Evolutionary conservation across 164 flowering plant genomes (phyloP).

Genomic region (Macadamia integrifolia): DNA sequence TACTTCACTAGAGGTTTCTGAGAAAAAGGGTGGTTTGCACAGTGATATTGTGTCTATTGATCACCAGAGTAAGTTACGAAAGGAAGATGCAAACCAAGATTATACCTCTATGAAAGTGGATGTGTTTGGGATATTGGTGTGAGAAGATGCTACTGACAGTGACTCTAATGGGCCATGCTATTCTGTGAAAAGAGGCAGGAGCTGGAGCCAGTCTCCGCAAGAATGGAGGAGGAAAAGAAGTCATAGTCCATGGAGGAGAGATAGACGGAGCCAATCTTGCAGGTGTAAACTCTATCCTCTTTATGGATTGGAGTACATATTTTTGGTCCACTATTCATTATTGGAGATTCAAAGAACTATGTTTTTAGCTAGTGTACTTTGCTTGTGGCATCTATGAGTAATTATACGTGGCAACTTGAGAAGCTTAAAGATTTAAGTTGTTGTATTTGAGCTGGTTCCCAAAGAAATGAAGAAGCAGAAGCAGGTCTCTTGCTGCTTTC

Average conservation of each 20-base stretch:
- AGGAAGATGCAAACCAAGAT: slow-evolving; percentile 21
- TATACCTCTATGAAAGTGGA: slow-evolving; percentile 44
- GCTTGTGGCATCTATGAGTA: neutral
- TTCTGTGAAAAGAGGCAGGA: slow-evolving; percentile 44
- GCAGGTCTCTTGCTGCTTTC: slow-evolving; percentile 51
- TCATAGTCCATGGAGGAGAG: slow-evolving; percentile 61
- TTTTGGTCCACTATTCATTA: neutral
- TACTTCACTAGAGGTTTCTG: slow-evolving; percentile 8
- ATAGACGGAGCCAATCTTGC: slow-evolving; percentile 66
- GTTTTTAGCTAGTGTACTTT: neutral
- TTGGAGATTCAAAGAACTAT: neutral
- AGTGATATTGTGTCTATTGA: slow-evolving; percentile 18
- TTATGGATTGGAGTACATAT: neutral
- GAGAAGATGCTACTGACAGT: slow-evolving; percentile 66
- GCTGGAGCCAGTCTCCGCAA: slow-evolving; percentile 56
- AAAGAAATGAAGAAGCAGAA: slow-evolving; percentile 58
- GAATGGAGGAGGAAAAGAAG: slow-evolving; percentile 50
- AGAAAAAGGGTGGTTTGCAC: slow-evolving; percentile 13
- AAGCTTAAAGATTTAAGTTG: slow-evolving; percentile 7
- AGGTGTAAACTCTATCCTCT: slow-evolving; percentile 38
- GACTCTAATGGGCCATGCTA: slow-evolving; percentile 55
- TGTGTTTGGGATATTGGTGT: slow-evolving; percentile 79
- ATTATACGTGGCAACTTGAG: neutral
- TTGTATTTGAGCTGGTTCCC: slow-evolving; percentile 68
- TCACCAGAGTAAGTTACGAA: slow-evolving; percentile 17